Percentiles rank a stretch among this genome's conserved stretches.
Conservation (phyloP, 23 red algal genomes). For the Gracilaria domingensis region DNA sequence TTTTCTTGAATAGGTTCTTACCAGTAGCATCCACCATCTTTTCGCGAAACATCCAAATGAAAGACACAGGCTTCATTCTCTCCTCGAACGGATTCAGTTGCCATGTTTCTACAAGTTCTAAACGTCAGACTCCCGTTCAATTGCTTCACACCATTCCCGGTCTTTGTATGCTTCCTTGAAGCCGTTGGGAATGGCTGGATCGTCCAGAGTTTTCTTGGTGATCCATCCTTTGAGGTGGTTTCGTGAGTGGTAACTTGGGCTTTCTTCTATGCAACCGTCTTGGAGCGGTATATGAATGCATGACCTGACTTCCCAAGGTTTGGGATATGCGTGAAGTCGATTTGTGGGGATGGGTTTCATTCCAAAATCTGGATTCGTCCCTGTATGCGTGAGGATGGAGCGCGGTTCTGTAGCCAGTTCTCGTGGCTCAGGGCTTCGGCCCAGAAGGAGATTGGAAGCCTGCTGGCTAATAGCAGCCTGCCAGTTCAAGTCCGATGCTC, state of each 20-base stretch:
- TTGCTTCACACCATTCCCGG: not conserved
- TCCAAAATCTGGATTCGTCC: constrained; percentile 1
- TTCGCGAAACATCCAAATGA: constrained; percentile 4
- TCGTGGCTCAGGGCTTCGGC: constrained; percentile 1
- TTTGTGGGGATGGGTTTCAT: constrained; percentile 28
- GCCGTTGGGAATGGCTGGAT: not conserved
- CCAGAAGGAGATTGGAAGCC: not conserved
- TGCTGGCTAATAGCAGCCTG: constrained; percentile 1
- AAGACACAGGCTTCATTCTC: not conserved
- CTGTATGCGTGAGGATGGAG: constrained; percentile 17
- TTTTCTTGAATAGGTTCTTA: not conserved
- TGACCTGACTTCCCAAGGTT: constrained; percentile 23
- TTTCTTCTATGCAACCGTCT: constrained; percentile 16
- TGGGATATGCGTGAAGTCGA: constrained; percentile 2
- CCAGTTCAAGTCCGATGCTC: not conserved
- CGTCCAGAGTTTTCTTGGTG: not conserved
- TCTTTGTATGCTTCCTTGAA: constrained; percentile 1
- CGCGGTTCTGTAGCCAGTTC: not conserved
- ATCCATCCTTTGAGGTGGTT: not conserved
- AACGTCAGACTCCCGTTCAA: not conserved
- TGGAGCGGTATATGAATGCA: constrained; percentile 26
- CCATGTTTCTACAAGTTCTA: not conserved
- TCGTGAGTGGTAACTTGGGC: not conserved
- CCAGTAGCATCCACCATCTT: not conserved
- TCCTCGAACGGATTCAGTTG: not conserved